Percentiles rank a stretch among this genome's conserved stretches.
Evolutionary conservation across 148 eudicot species (phyloP).

Genomic region (Fagopyrum tataricum): DNA sequence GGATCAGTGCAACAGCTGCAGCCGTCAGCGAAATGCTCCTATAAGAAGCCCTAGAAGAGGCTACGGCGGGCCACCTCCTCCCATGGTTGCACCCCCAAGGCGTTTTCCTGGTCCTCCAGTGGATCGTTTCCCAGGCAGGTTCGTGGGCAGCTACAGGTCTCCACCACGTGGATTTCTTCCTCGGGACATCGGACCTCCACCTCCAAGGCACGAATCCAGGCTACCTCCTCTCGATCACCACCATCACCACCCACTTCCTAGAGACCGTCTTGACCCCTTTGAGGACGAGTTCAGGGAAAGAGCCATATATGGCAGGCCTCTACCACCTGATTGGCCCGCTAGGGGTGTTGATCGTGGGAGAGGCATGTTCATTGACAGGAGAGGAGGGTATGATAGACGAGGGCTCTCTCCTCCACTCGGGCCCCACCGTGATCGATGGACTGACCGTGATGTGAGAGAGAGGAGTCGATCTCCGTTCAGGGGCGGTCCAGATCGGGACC

Average conservation of each 20-base stretch:
- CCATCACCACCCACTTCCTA: constrained; percentile 39
- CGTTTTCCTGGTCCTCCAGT: constrained; percentile 59
- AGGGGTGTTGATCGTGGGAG: constrained; percentile 49
- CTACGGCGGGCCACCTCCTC: constrained; percentile 62
- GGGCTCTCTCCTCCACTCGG: constrained; percentile 36
- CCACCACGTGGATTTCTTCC: constrained; percentile 37
- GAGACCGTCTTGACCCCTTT: constrained; percentile 59
- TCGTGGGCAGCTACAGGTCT: constrained; percentile 57
- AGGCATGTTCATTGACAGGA: constrained; percentile 50
- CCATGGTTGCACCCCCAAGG: constrained; percentile 35
- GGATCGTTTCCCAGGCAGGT: constrained; percentile 63
- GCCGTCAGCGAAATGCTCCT: constrained; percentile 51
- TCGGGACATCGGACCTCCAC: constrained; percentile 56
- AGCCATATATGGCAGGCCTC: constrained; percentile 54
- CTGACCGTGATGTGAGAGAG: constrained; percentile 52
- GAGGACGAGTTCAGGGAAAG: constrained; percentile 65
- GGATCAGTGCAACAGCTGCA: constrained; percentile 80
- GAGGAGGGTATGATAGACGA: constrained; percentile 59
- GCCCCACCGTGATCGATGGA: constrained; percentile 48
- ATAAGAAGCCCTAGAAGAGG: constrained; percentile 62
- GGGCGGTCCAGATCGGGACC: constrained; percentile 47
- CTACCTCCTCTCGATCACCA: constrained; percentile 24
- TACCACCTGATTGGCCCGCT: constrained; percentile 48
- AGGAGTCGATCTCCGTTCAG: constrained; percentile 48
- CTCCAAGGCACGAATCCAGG: constrained; percentile 58